Conservation (phyloP, 2,329 filamentous ascomycete species). For the Penicillium sp. region DNA sequence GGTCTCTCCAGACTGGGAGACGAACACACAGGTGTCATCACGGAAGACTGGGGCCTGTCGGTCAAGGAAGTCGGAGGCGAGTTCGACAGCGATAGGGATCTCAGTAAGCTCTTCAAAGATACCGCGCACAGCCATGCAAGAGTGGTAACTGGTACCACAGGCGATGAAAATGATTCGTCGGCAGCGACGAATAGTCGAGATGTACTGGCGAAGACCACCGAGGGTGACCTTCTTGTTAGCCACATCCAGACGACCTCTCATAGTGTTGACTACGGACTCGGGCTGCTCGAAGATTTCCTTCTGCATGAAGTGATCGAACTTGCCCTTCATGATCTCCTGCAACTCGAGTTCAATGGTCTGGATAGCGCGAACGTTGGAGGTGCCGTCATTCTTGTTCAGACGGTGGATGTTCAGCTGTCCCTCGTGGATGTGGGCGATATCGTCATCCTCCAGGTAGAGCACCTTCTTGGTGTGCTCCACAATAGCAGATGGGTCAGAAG, state of each 20-base stretch:
- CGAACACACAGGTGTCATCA: constrained; percentile 98
- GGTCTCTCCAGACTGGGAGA: constrained; percentile 98
- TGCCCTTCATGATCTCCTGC: constrained; percentile 99
- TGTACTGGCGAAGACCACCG: constrained; percentile 93
- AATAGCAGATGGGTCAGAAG: constrained; percentile 95
- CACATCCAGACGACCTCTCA: constrained; percentile 95
- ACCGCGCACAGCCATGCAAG: constrained; percentile 98
- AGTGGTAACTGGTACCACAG: constrained; percentile 97
- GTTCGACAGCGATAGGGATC: constrained; percentile 94
- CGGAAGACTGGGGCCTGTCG: constrained; percentile 96
- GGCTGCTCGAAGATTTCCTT: constrained; percentile 99
- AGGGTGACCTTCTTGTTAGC: constrained; percentile 94
- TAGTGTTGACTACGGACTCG: constrained; percentile 98
- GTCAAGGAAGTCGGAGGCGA: constrained; percentile 97
- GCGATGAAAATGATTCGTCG: constrained; percentile 98
- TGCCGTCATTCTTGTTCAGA: constrained; percentile 92
- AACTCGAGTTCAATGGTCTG: constrained; percentile 98
- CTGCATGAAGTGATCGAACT: constrained; percentile 99
- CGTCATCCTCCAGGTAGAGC: constrained; percentile 98
- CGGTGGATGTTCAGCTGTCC: constrained; percentile 98
- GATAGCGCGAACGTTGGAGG: constrained; percentile 94
- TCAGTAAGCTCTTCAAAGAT: constrained; percentile 97
- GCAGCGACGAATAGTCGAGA: constrained; percentile 93
- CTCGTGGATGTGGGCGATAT: constrained; percentile 99
- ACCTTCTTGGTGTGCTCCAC: constrained; percentile 99